Conservation (phyloP, 2,329 filamentous ascomycete species). For the Calonectria crousiana region DNA sequence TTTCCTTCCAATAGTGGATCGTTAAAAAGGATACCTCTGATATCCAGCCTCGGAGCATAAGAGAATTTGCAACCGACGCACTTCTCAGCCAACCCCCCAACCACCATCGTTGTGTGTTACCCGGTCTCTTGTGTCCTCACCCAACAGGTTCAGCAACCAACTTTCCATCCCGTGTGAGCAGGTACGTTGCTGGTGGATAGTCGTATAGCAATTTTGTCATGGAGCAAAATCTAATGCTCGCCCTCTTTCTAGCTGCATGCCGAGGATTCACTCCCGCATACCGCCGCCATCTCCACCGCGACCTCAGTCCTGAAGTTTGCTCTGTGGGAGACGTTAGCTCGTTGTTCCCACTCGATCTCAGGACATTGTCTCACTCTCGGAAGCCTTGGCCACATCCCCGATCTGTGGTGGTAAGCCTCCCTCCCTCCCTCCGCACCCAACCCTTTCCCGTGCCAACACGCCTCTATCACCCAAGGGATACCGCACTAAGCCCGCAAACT, state of each 20-base stretch:
- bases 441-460: conserved; percentile 43
- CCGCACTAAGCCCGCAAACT: conserved; percentile 10
- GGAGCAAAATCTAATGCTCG: conserved; percentile 44
- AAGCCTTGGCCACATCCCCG: conserved; percentile 54
- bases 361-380: conserved; percentile 61
- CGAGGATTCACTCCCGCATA: conserved; percentile 50
- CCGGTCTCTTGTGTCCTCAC: conserved; percentile 12
- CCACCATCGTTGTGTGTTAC: conserved; percentile 19
- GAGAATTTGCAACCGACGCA: conserved; percentile 21
- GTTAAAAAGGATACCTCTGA: conserved; percentile 25
- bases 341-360: conserved; percentile 68
- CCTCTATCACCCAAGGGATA: conserved; percentile 47
- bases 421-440: conserved; percentile 37
- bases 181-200: conserved; percentile 41
- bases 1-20: conserved; percentile 31
- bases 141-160: not conserved
- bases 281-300: conserved; percentile 54
- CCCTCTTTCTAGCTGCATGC: conserved; percentile 52
- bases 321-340: conserved; percentile 74
- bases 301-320: conserved; percentile 55
- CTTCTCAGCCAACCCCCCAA: conserved; percentile 2
- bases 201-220: conserved; percentile 25
- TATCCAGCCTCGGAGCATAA: not conserved
- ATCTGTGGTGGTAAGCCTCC: conserved; percentile 66
- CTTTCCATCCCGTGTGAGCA: conserved; percentile 27